Base-by-base conservation (phyloP, 352 stramenopile species). In the Globisporangium mamillatum region DNA sequence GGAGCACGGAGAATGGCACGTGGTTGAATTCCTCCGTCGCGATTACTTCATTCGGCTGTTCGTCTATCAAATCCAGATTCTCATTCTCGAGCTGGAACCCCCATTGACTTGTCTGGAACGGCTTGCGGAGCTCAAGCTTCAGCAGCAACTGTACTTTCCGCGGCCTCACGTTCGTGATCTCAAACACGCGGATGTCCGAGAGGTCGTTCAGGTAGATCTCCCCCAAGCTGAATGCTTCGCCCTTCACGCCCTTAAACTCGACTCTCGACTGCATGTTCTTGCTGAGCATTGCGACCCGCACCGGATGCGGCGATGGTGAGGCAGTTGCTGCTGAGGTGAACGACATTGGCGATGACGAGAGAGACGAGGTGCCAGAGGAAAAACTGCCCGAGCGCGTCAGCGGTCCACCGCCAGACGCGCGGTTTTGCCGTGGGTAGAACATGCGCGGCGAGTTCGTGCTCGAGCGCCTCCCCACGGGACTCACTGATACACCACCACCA, bases 21-120 rank as follows among this genome's bases (percentile, higher is more conserved):
- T 94, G 88, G 46, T 89, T 92, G 71, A 91, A 93, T 68, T 92
- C 82, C 50, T 92, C 84, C 1, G 69, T 68, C 4, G 67, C 59
- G n/a, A 66, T 55, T 0, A 67, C 24, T 24, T 72, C 70, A 52
- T 82, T 73, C 24, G 72, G 75, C 36, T 77, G 46, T 20, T 71
- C 66, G 25, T 89, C 75, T 56, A 88, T 73, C 56, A 90, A 81
- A 52, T 68, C 81, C 29, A 93, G 59, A 72, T 96, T 96, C 72
- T 96, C 89, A 69, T 96, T 96, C 65, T 96, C 84, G 27, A 94
- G 81, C 67, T 96, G 89, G 66, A 95, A 96, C n/a, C 78, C 77
- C 73, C 79, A 93, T n/a, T 73, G 64, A 55, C 78, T 95, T 20
- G 67, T 54, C 56, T 94, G 86, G 61, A 95, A 96, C 7, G 88